Base-by-base conservation (phyloP, 495 filamentous ascomycete genomes). In the Talaromyces trachyspermus region DNA sequence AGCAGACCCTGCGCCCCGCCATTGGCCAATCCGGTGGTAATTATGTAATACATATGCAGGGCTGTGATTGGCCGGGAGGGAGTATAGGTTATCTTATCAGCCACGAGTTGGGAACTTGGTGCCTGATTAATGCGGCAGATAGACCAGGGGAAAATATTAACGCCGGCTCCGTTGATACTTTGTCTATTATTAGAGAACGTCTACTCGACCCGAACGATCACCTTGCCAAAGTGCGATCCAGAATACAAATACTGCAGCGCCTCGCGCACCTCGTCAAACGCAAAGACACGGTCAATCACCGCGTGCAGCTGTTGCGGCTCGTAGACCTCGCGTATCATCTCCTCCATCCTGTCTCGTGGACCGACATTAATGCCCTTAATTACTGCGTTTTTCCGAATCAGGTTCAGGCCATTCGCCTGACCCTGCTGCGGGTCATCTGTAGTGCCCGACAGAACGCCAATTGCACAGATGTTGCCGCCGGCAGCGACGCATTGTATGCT, bases 401-500 rank as follows among this genome's bases (percentile, higher is more conserved):
- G 22, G 17, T 19, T 38, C 4, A 38, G 18, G 15, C 17, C 35
- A 12, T 19, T 38, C 18, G 35, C 35, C n/a, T 38, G 35, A 38
- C 35, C n/a, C 33, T 2, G 18, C 49, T 6, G 35, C 24, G 12
- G n/a, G n/a, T 12, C 15, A 15, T 14, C 12, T 0, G 27, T 38
- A n/a, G 35, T 38, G 9, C 35, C 35, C 5, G 55, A 60, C 1
- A 85, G 54, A 57, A 83, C 77, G 0, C 81, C 81, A 53, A 85
- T 81, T 12, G 82, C 62, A 25, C 58, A 70, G 43, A 85, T 74
- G 22, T 77, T 60, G 17, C 83, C 83, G 49, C 80, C 81, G 41
- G 70, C 65, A 54, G 70, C 75, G 52, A 84, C 57, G 3, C 79
- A 72, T 7, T 70, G 67, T 17, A 85, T 45, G 29, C 63, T 72